Base-by-base conservation (phyloP, 2,329 filamentous ascomycete genomes). In the Didymella arachidicola region DNA sequence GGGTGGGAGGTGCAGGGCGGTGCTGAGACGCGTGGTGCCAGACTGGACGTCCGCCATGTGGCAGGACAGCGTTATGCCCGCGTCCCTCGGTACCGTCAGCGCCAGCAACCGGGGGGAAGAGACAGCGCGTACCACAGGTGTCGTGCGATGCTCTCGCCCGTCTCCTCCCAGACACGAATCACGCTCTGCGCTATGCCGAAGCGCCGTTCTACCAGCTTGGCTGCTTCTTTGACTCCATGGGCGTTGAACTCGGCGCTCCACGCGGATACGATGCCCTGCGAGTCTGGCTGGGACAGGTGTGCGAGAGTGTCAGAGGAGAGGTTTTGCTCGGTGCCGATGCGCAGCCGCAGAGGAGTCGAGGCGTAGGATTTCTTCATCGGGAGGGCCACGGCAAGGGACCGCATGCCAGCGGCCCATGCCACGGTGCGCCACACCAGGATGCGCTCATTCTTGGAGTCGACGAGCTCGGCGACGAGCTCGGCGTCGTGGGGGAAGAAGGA, bases 81-180 rank as follows among this genome's bases (percentile, higher is more conserved):
- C 86, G 73, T 88, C 86, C 83, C 83, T 79, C 19, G 25, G 47
- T 7, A 25, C 11, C 22, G 32, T 66, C 36, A 60, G 54, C 32
- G 3, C 5, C n/a, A 18, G 12, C 1, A 18, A 14, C 16, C 8
- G 10, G 4, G 10, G 8, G 8, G n/a, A 38, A 14, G 29, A 22
- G 16, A 36, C 38, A 18, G 25, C 3, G n/a, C n/a, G 71, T 80
- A 88, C 89, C 89, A 91, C 47, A 91, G 81, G 77, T 91, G 89
- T 41, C 87, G 80, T 6, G 89, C 89, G 68, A 91, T 91, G 71
- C 87, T 89, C 68, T 91, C 88, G 4, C 88, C 88, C 0, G 87
- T 89, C 68, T 91, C 89, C 71, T 91, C 89, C 79, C 85, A 87
- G 43, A 91, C 83, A 32, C 75, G 74, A 10, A 87, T 66, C 5